Evolutionary conservation across 148 eudicot species (phyloP).

Genomic region (Rhododendron kiyosumense): DNA sequence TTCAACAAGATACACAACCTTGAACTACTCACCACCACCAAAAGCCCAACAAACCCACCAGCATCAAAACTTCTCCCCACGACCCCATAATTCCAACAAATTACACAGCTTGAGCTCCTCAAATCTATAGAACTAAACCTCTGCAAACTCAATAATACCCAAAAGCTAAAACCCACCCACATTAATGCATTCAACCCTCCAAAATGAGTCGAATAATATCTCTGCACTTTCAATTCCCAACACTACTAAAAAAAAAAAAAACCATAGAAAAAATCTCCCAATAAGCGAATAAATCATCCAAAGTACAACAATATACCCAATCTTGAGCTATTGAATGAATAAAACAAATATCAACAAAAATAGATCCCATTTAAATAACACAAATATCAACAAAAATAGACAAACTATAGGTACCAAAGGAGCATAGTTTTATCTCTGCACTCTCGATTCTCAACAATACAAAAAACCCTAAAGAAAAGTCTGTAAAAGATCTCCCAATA

Average conservation of each 20-base stretch:
- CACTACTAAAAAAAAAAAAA: slow-evolving; percentile 24
- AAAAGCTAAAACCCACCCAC: slow-evolving; percentile 8
- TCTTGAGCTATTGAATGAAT: neutral
- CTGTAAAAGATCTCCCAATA: neutral
- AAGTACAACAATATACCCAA: neutral
- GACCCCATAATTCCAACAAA: neutral
- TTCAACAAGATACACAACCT: neutral
- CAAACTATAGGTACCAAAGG: neutral
- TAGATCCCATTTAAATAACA: neutral
- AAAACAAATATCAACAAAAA: neutral
- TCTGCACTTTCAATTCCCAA: neutral
- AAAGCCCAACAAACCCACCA: neutral
- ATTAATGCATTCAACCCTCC: neutral
- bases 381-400: neutral
- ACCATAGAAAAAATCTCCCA: slow-evolving; percentile 58
- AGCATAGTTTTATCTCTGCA: neutral
- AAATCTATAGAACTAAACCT: slow-evolving; percentile 23
- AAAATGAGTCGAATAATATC: neutral
- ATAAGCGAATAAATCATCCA: slow-evolving; percentile 20
- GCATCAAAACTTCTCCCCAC: neutral
- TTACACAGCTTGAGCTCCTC: neutral
- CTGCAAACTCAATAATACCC: slow-evolving; percentile 73
- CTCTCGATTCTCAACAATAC: neutral
- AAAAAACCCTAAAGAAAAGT: neutral
- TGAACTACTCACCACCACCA: neutral